Conservation (phyloP, 345 rosid species). For the Gynandropsis gynandra region DNA sequence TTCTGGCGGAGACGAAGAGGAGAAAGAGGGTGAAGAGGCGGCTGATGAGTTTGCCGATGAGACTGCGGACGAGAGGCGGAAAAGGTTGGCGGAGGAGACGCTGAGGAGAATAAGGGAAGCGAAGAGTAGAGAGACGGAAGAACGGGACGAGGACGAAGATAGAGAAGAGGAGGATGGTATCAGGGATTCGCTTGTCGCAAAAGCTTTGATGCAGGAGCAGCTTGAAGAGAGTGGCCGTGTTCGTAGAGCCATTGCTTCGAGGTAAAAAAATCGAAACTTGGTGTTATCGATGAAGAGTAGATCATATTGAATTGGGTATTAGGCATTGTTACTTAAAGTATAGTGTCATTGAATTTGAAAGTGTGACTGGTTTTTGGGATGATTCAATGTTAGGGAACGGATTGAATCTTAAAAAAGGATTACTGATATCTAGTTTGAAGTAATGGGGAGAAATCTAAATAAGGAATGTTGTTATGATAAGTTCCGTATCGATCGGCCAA, state of each 20-base stretch:
- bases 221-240: conserved; percentile 84
- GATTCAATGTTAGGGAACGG: not conserved
- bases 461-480: no score
- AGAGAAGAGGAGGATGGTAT: conserved; percentile 49
- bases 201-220: conserved; percentile 75
- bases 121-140: conserved; percentile 39
- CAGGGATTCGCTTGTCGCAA: conserved; percentile 52
- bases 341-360: no score
- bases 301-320: not conserved
- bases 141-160: conserved; percentile 30
- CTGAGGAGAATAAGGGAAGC: conserved; percentile 41
- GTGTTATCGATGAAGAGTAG: not conserved
- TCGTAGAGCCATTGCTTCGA: conserved; percentile 63
- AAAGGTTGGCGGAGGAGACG: conserved; percentile 48
- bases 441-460: no score
- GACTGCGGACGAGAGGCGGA: conserved; percentile 70
- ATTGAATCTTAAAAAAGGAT: not conserved
- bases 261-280: conserved; percentile 35
- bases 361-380: not conserved
- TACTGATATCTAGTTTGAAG: no score
- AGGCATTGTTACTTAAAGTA: no score
- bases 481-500: no score
- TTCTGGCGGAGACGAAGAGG: conserved; percentile 11
- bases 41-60: conserved; percentile 45
- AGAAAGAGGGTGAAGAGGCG: conserved; percentile 22